Conservation (phyloP, 2,329 filamentous ascomycete species). For the Paraphoma sp. region DNA sequence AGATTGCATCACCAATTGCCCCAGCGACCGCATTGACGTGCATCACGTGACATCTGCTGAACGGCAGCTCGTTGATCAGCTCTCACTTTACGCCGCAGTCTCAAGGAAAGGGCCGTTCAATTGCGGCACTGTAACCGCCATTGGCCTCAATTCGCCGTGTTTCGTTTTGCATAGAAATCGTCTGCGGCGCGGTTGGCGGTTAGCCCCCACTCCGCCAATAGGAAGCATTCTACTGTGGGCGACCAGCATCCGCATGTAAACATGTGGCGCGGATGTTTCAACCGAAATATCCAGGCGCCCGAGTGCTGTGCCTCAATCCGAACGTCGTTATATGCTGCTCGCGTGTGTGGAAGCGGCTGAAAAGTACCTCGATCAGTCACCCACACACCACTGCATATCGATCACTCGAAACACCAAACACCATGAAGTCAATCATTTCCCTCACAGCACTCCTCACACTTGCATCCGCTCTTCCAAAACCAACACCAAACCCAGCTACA, state of each 20-base stretch:
- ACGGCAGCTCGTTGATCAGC: background rate
- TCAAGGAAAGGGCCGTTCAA: background rate
- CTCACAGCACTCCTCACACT: conserved; percentile 8
- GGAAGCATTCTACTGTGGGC: background rate
- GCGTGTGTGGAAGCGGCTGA: background rate
- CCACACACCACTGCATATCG: background rate
- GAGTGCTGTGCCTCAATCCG: conserved; percentile 17
- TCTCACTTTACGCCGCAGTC: background rate
- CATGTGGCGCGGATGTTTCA: conserved; percentile 12
- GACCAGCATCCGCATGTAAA: conserved; percentile 3
- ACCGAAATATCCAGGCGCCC: conserved; percentile 11
- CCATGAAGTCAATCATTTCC: conserved; percentile 9
- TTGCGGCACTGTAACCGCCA: background rate
- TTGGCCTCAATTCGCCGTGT: background rate
- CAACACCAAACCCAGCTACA: background rate
- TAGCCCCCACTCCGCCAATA: background rate
- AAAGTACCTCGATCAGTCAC: background rate
- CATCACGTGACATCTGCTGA: no score
- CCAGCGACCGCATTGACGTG: no score
- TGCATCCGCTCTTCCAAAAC: conserved; percentile 8
- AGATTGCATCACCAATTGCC: background rate
- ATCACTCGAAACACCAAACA: background rate
- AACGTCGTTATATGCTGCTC: conserved; percentile 1
- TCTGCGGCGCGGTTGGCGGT: background rate
- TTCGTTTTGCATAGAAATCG: background rate